Evolutionary conservation across 257 asterid genomes (phyloP).

Genomic region (Fraxinus pennsylvanica): DNA sequence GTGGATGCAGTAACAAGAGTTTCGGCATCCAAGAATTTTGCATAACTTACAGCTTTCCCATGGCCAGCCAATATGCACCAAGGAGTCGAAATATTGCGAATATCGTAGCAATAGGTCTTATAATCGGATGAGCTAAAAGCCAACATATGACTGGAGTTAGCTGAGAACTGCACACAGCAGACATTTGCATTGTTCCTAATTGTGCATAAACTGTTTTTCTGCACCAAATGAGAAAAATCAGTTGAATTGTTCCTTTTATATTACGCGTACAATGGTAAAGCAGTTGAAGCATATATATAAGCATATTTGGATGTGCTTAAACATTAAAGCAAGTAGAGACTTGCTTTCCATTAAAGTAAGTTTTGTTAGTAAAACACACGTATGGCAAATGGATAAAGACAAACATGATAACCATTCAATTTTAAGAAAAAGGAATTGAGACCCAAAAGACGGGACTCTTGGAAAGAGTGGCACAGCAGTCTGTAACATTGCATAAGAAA

Average conservation of each 20-base stretch:
- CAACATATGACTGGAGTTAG: conserved; percentile 65
- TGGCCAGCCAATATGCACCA: conserved; percentile 94
- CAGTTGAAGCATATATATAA: conserved; percentile 7
- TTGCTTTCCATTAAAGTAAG: background rate
- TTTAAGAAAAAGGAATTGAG: conserved; percentile 19
- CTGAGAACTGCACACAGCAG: conserved; percentile 88
- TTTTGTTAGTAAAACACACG: background rate
- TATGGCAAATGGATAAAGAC: background rate
- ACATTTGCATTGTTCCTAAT: conserved; percentile 85
- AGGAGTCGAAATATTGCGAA: conserved; percentile 72
- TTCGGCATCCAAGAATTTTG: conserved; percentile 73
- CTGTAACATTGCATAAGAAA: conserved; percentile 12
- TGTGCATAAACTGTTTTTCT: conserved; percentile 85
- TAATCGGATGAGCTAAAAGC: conserved; percentile 89
- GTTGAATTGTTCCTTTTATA: background rate
- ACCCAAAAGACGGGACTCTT: background rate
- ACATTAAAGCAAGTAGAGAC: background rate
- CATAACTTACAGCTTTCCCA: conserved; percentile 84
- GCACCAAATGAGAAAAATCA: conserved; percentile 46
- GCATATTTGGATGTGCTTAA: background rate
- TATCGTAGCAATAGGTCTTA: conserved; percentile 85
- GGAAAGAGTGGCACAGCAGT: conserved; percentile 1
- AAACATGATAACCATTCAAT: conserved; percentile 16
- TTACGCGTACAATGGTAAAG: background rate
- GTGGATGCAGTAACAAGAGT: conserved; percentile 90